phyloP scores from a whole-genome alignment of 2,329 filamentous ascomycete genomes.

The Ophiostoma ulmi region DNA sequence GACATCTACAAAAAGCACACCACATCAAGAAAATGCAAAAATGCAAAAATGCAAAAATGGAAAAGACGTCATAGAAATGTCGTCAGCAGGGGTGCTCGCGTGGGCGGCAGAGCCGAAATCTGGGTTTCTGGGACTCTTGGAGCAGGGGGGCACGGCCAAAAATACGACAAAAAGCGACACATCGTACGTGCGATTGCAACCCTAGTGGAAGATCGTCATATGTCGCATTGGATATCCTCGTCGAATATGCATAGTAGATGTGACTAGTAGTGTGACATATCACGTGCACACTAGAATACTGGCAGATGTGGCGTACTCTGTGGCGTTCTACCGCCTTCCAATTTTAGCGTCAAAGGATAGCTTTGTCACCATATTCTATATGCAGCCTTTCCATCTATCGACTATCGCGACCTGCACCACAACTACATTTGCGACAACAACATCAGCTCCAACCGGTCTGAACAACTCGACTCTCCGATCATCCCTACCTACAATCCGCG shows the following conservation, averaged over 20 bases:
- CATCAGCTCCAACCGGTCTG: background rate
- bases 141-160: background rate
- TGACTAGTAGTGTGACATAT: constrained; percentile 4
- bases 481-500: background rate
- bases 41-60: background rate
- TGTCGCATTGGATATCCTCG: background rate
- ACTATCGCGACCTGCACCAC: background rate
- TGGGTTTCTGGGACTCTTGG: background rate
- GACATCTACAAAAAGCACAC: background rate
- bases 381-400: background rate
- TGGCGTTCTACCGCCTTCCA: constrained; percentile 23
- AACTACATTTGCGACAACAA: background rate
- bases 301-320: constrained; percentile 20
- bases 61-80: constrained; percentile 4
- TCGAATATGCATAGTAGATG: too few species aligned
- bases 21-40: background rate
- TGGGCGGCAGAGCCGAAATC: background rate
- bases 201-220: background rate
- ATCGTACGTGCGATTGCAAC: background rate
- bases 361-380: background rate
- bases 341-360: constrained; percentile 13
- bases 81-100: background rate
- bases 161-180: background rate
- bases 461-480: background rate
- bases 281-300: background rate